A percentile compares a stretch with the other conserved stretches of the same genome.
Evolutionary conservation across 352 stramenopile species (phyloP).

Genomic region (Globisporangium sylvaticum): DNA sequence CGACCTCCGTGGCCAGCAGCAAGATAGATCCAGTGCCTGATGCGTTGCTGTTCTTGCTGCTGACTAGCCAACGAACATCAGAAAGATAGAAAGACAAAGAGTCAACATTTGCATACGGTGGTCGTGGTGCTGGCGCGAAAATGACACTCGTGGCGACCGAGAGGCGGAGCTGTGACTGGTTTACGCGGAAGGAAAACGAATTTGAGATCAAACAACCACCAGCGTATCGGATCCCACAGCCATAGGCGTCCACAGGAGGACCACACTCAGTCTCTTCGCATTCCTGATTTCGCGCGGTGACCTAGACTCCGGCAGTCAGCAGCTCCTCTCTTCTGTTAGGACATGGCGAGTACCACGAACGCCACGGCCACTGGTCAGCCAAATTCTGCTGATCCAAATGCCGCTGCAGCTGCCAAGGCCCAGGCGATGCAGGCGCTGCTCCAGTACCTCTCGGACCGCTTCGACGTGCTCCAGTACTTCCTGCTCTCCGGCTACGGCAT

Average conservation of each 20-base stretch:
- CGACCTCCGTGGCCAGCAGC: too few species aligned
- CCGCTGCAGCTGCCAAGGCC: background rate
- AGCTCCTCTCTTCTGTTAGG: background rate
- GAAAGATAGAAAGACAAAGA: background rate
- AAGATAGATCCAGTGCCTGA: background rate
- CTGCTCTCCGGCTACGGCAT: constrained; percentile 40
- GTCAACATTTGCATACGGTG: background rate
- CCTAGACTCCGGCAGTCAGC: background rate
- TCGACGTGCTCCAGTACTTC: constrained; percentile 37
- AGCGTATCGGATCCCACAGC: background rate
- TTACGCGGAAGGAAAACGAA: background rate
- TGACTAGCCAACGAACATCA: background rate
- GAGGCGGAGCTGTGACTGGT: background rate
- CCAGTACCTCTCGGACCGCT: constrained; percentile 24
- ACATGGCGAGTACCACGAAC: constrained; percentile 1
- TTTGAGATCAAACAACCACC: background rate
- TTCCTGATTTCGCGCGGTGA: background rate
- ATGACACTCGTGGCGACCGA: background rate
- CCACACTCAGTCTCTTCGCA: background rate
- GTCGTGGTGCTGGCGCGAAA: background rate
- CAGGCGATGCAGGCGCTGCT: constrained; percentile 2
- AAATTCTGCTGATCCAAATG: background rate
- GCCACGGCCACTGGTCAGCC: background rate
- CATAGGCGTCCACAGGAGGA: background rate
- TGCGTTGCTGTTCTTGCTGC: background rate